Conservation (phyloP, 2,329 filamentous ascomycete species). For the Trichoderma sp. region DNA sequence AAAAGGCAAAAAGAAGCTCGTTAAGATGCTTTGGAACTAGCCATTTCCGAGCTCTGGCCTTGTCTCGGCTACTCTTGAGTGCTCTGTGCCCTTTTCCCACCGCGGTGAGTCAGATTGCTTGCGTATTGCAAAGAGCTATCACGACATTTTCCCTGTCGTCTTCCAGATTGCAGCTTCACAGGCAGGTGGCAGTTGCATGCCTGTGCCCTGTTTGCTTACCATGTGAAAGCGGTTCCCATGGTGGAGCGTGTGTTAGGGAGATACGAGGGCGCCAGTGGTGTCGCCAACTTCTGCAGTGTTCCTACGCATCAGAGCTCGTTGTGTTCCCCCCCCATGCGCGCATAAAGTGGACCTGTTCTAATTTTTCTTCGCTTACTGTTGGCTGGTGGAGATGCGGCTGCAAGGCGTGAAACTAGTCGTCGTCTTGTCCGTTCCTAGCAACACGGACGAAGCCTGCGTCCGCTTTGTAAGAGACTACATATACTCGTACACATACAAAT, state of each 20-base stretch:
- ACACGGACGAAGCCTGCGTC: neutral
- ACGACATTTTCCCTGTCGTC: neutral
- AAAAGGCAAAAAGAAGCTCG: neutral
- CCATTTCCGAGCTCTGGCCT: neutral
- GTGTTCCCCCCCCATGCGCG: slow-evolving; percentile 2
- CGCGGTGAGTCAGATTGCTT: neutral
- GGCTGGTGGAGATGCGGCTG: slow-evolving; percentile 19
- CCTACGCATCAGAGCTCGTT: slow-evolving; percentile 12
- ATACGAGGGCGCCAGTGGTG: slow-evolving; percentile 12
- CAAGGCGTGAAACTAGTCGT: slow-evolving; percentile 17
- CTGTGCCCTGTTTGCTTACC: slow-evolving; percentile 8
- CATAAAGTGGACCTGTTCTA: slow-evolving; percentile 13
- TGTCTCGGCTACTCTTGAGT: neutral
- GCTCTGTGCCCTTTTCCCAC: neutral
- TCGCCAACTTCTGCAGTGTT: slow-evolving; percentile 10
- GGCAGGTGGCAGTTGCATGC: neutral
- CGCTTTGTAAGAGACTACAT: neutral
- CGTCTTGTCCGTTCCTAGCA: slow-evolving; percentile 1
- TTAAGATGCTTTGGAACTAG: neutral
- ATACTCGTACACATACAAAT: neutral
- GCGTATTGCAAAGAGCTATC: neutral
- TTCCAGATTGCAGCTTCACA: neutral
- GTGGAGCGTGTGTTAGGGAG: slow-evolving; percentile 9
- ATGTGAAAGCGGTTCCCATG: slow-evolving; percentile 1
- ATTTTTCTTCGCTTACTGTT: slow-evolving; percentile 19